Percentiles rank a stretch among this genome's conserved stretches.
Evolutionary conservation across 495 filamentous ascomycete genomes (phyloP).

Genomic region (Penicillium longicatenatum): DNA sequence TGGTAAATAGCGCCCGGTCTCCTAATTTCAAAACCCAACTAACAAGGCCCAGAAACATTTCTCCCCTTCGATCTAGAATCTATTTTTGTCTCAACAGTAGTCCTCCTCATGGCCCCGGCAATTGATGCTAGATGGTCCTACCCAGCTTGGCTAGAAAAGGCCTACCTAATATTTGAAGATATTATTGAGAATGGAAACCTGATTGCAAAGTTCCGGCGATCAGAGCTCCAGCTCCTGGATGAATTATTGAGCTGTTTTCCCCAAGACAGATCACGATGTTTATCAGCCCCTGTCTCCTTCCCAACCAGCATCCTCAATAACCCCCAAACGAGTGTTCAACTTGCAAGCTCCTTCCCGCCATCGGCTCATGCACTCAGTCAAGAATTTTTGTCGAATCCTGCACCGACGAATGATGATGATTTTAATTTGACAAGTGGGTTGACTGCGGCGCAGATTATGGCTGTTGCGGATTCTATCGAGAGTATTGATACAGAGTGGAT

Average conservation of each 20-base stretch:
- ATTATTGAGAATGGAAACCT: constrained; percentile 44
- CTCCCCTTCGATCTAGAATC: constrained; percentile 49
- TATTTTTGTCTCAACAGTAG: constrained; percentile 39
- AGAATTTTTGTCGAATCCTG: constrained; percentile 19
- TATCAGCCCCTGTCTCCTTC: constrained; percentile 19
- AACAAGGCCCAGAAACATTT: constrained; percentile 39
- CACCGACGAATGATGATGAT: constrained; percentile 15
- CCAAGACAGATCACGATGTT: constrained; percentile 19
- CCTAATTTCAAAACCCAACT: not conserved
- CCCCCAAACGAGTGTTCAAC: constrained; percentile 5
- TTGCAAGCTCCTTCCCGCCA: constrained; percentile 18
- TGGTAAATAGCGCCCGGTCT: constrained; percentile 24
- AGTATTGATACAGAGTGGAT: constrained; percentile 43
- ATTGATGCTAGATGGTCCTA: constrained; percentile 33
- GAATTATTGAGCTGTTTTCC: constrained; percentile 32
- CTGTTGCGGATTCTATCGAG: constrained; percentile 42
- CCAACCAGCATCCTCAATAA: constrained; percentile 15
- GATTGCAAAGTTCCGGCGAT: constrained; percentile 38
- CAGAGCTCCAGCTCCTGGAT: constrained; percentile 42
- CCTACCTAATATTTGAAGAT: constrained; percentile 41
- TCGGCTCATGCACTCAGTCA: constrained; percentile 17
- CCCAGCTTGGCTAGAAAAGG: constrained; percentile 37
- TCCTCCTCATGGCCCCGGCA: constrained; percentile 37
- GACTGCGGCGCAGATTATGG: constrained; percentile 41
- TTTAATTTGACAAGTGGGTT: constrained; percentile 22